Conservation (phyloP, 2,329 filamentous ascomycete species). For the Trichoderma cornu-damae region DNA sequence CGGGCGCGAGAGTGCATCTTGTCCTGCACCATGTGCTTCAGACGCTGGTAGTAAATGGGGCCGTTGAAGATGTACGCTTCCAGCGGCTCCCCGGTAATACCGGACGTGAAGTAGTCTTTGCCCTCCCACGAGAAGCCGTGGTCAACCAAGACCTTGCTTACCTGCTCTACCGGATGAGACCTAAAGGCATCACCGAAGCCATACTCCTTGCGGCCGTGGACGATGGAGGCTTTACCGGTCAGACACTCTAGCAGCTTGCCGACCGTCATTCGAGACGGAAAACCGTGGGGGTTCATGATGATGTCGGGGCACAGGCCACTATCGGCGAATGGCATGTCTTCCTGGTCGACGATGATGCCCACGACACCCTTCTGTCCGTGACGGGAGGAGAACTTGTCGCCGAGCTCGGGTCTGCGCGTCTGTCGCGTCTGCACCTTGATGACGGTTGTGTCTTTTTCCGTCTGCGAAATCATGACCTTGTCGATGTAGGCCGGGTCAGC, state of each 20-base stretch:
- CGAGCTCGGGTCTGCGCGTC: constrained; percentile 87
- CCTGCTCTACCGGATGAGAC: constrained; percentile 78
- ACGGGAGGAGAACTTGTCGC: constrained; percentile 97
- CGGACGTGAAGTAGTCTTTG: constrained; percentile 93
- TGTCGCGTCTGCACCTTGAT: constrained; percentile 97
- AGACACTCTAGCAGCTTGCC: constrained; percentile 95
- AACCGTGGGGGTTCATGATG: constrained; percentile 99
- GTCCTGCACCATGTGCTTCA: constrained; percentile 99
- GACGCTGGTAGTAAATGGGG: constrained; percentile 97
- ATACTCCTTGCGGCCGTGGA: constrained; percentile 81
- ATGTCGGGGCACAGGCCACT: constrained; percentile 90
- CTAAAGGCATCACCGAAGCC: constrained; percentile 77
- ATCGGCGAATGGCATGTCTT: constrained; percentile 95
- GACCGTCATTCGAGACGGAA: constrained; percentile 98
- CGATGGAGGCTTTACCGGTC: constrained; percentile 85
- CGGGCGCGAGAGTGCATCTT: constrained; percentile 97
- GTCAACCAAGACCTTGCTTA: constrained; percentile 77
- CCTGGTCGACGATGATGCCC: constrained; percentile 92
- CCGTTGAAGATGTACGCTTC: constrained; percentile 98
- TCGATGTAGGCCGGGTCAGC: constrained; percentile 86
- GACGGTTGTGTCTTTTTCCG: constrained; percentile 77
- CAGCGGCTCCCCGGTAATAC: constrained; percentile 88
- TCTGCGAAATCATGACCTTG: constrained; percentile 90
- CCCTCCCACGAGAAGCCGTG: constrained; percentile 95
- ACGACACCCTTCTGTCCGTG: constrained; percentile 98